Evolutionary conservation across 1,284 basidiomycete species (phyloP).

Genomic region (Marasmius oreades): DNA sequence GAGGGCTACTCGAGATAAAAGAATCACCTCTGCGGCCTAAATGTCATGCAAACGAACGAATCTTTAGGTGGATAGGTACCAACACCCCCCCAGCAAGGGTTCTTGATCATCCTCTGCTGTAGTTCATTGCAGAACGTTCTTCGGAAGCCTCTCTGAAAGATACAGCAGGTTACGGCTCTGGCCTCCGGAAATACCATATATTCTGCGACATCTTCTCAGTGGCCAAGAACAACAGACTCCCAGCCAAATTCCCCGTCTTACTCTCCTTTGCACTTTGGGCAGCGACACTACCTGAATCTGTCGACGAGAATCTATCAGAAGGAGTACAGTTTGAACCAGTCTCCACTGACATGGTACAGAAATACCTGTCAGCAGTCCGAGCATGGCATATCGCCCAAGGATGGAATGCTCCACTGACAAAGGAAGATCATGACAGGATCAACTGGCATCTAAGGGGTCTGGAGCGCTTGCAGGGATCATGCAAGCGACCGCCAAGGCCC

Average conservation of each 20-base stretch:
- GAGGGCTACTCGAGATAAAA: conserved; percentile 10
- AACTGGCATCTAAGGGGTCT: conserved; percentile 11
- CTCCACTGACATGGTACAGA: conserved; percentile 14
- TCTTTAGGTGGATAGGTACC: conserved; percentile 31
- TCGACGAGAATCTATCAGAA: background rate
- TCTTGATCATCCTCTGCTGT: conserved; percentile 18
- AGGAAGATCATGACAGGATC: conserved; percentile 17
- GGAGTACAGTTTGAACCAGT: conserved; percentile 22
- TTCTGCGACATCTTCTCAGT: conserved; percentile 27
- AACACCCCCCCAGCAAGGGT: conserved; percentile 20
- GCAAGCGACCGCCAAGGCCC: conserved; percentile 1
- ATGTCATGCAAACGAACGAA: conserved; percentile 22
- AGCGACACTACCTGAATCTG: conserved; percentile 13
- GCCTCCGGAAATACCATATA: conserved; percentile 25
- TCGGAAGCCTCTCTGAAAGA: conserved; percentile 15
- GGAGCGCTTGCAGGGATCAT: background rate
- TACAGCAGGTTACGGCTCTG: conserved; percentile 19
- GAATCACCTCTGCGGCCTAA: conserved; percentile 22
- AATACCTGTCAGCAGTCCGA: conserved; percentile 24
- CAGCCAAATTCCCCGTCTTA: background rate
- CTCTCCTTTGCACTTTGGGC: conserved; percentile 6
- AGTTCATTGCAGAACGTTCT: background rate
- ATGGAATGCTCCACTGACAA: conserved; percentile 21
- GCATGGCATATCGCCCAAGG: conserved; percentile 30
- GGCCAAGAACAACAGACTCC: conserved; percentile 10